phyloP scores from a whole-genome alignment of 2,329 filamentous ascomycete genomes.

The Hawksworthiomyces lignivorus region DNA sequence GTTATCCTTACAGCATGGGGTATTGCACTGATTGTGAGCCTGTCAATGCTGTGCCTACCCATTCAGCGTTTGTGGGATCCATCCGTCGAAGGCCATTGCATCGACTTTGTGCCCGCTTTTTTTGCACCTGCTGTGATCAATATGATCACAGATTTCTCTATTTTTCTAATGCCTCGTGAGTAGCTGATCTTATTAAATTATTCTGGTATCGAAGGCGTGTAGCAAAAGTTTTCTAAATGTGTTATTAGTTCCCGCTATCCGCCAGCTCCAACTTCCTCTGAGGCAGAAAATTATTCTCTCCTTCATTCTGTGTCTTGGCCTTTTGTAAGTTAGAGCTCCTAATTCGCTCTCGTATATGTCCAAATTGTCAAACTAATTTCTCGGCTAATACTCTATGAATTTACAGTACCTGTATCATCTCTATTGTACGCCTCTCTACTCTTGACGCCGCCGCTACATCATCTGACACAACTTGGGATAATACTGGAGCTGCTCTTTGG shows the following conservation, averaged over 20 bases:
- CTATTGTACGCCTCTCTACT: constrained; percentile 20
- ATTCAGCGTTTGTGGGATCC: constrained; percentile 19
- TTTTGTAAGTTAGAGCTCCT: constrained; percentile 22
- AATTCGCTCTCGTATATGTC: no score
- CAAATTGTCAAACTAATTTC: no score
- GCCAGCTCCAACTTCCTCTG: constrained; percentile 17
- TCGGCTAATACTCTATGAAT: no score
- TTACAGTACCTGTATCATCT: constrained; percentile 21
- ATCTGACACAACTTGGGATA: constrained; percentile 20
- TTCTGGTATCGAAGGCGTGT: no score
- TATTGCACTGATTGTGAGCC: constrained; percentile 16
- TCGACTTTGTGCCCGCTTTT: constrained; percentile 18
- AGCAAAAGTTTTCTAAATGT: neutral
- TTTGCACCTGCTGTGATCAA: constrained; percentile 19
- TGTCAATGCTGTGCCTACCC: constrained; percentile 18
- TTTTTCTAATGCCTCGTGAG: constrained; percentile 18
- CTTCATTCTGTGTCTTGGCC: constrained; percentile 19
- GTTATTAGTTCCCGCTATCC: constrained; percentile 17
- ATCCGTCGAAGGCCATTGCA: constrained; percentile 14
- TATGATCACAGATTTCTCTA: constrained; percentile 18
- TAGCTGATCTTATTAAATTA: neutral
- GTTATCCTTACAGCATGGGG: constrained; percentile 18
- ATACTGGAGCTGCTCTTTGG: constrained; percentile 23
- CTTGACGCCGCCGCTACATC: constrained; percentile 17
- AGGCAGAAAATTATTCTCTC: constrained; percentile 19